These are phyloP conservation scores for Endocalyx cinctus DNA, from an alignment of 2,329 filamentous ascomycete species.

Conservation along the genomic window DNA sequence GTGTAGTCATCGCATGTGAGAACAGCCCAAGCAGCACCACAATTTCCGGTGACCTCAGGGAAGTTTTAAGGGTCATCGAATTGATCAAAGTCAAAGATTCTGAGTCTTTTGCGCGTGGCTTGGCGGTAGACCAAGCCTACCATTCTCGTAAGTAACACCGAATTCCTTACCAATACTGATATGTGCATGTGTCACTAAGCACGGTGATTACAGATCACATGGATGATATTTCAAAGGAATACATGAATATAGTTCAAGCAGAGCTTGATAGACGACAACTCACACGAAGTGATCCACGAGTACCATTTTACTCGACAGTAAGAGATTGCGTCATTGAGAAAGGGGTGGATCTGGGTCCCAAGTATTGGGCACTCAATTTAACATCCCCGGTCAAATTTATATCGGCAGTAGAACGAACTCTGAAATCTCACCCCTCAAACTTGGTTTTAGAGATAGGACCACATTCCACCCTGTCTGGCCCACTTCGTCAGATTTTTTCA, in stretches of 20 bases:
- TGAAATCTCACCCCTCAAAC: slow-evolving; percentile 1
- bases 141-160: no score
- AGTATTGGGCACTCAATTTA: slow-evolving; percentile 24
- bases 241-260: no score
- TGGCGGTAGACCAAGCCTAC: slow-evolving; percentile 1
- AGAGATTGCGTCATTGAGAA: slow-evolving; percentile 21
- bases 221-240: no score
- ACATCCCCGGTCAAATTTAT: slow-evolving; percentile 25
- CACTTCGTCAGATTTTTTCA: slow-evolving; percentile 14
- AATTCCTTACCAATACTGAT: no score
- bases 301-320: slow-evolving; percentile 24
- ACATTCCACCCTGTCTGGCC: slow-evolving; percentile 17
- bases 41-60: slow-evolving; percentile 3
- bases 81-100: background rate
- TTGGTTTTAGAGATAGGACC: slow-evolving; percentile 18
- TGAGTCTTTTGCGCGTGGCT: background rate
- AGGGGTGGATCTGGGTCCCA: slow-evolving; percentile 8
- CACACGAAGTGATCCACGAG: background rate
- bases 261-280: no score
- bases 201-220: no score
- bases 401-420: slow-evolving; percentile 29
- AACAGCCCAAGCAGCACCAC: slow-evolving; percentile 3
- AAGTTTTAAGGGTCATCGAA: slow-evolving; percentile 1
- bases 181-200: no score
- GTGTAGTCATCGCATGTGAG: background rate